Conservation (phyloP, 768 basidiomycete genomes). For the Kwoniella europaea region DNA sequence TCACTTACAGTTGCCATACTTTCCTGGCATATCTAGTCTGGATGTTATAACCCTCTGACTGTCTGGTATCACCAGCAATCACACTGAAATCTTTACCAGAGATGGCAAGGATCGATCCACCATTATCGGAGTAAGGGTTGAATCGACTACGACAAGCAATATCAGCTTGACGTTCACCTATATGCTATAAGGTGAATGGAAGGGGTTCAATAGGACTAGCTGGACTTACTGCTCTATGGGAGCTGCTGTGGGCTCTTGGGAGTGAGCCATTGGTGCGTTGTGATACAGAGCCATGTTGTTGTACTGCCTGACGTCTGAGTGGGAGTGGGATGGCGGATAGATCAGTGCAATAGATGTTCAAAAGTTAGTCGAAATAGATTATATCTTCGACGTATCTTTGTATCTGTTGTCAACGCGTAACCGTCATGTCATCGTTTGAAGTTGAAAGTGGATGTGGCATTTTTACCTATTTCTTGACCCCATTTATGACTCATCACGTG, state of each 20-base stretch:
- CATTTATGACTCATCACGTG: slow-evolving; percentile 8
- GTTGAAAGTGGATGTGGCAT: background rate
- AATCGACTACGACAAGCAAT: slow-evolving; percentile 60
- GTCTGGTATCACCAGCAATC: slow-evolving; percentile 94
- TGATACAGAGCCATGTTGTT: slow-evolving; percentile 44
- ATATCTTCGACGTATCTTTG: background rate
- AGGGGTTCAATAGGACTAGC: background rate
- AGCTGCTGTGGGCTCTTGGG: slow-evolving; percentile 38
- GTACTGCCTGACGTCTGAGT: background rate
- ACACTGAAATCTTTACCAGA: slow-evolving; percentile 92
- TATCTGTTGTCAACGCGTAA: slow-evolving; percentile 13
- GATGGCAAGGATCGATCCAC: slow-evolving; percentile 89
- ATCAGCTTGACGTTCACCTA: too few species aligned
- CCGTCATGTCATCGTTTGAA: slow-evolving; percentile 4
- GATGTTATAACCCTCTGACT: slow-evolving; percentile 96
- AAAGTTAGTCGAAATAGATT: too few species aligned
- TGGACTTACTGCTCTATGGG: slow-evolving; percentile 48
- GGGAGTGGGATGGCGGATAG: too few species aligned
- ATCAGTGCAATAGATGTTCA: too few species aligned
- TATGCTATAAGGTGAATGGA: background rate
- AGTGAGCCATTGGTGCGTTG: slow-evolving; percentile 28
- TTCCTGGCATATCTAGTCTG: slow-evolving; percentile 97
- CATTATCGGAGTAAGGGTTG: slow-evolving; percentile 90
- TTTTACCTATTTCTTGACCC: background rate
- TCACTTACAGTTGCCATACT: slow-evolving; percentile 84